phyloP scores from a whole-genome alignment of 352 stramenopile species.

The Saprolegnia diclina region DNA sequence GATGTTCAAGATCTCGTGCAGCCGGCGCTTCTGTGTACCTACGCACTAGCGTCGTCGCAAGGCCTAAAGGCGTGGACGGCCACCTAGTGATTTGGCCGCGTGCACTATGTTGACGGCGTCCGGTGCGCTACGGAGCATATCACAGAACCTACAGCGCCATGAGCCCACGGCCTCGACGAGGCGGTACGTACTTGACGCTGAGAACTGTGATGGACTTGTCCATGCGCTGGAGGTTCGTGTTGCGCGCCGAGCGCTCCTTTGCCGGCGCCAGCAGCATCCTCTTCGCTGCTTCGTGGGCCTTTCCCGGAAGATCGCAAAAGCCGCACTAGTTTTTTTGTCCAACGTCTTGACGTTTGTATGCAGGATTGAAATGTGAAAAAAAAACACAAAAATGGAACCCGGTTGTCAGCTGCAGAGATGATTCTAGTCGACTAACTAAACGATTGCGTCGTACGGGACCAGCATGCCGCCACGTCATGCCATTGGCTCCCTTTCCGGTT shows the following conservation, averaged over 20 bases:
- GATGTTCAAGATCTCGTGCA: conserved; percentile 45
- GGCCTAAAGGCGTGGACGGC: neutral
- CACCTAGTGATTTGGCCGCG: conserved; percentile 34
- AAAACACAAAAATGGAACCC: neutral
- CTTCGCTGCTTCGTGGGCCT: neutral
- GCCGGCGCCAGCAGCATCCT: neutral
- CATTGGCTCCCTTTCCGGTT: too few species aligned
- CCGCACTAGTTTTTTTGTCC: neutral
- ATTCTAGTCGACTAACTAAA: neutral
- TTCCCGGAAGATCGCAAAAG: neutral
- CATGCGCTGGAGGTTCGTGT: conserved; percentile 15
- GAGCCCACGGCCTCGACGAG: neutral
- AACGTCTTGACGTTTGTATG: neutral
- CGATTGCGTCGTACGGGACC: too few species aligned
- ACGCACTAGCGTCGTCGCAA: neutral
- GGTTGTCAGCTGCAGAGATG: neutral
- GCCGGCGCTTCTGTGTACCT: conserved; percentile 36
- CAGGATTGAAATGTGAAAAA: neutral
- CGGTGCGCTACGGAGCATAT: conserved; percentile 33
- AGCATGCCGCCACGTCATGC: too few species aligned
- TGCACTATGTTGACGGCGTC: conserved; percentile 40
- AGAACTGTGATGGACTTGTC: conserved; percentile 12
- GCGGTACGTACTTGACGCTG: conserved; percentile 1
- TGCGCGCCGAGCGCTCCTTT: conserved; percentile 10
- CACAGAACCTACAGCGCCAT: conserved; percentile 31